A percentile compares a stretch with the other conserved stretches of the same genome.
phyloP scores from a whole-genome alignment of 169 alveolate species.

The Cyclospora cayetanensis region DNA sequence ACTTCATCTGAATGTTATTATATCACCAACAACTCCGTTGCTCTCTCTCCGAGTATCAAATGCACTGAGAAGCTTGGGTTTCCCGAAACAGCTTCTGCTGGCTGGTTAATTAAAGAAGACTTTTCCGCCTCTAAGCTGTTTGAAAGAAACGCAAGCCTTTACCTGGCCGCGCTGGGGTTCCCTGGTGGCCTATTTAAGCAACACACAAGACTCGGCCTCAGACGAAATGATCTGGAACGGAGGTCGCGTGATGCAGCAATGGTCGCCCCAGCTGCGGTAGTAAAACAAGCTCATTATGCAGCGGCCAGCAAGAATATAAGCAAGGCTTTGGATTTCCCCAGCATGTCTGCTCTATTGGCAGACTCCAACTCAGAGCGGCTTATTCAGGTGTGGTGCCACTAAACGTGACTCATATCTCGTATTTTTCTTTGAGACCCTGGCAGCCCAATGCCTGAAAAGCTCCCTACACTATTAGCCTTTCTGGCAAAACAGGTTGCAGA shows the following conservation, averaged over 20 bases:
- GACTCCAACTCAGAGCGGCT: slow-evolving; percentile 68
- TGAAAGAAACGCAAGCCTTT: slow-evolving; percentile 50
- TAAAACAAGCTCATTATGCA: slow-evolving; percentile 66
- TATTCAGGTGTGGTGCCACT: slow-evolving; percentile 51
- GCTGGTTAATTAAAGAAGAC: slow-evolving; percentile 65
- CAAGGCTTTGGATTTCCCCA: slow-evolving; percentile 68
- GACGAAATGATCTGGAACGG: neutral
- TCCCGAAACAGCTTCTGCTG: slow-evolving; percentile 16
- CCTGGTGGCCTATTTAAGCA: slow-evolving; percentile 30
- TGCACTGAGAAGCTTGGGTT: slow-evolving; percentile 11
- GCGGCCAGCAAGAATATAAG: slow-evolving; percentile 57
- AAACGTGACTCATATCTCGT: neutral
- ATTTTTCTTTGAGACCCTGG: too few relatives aligned
- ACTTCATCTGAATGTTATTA: slow-evolving; percentile 57
- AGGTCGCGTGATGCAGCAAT: slow-evolving; percentile 9
- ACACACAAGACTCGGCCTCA: neutral
- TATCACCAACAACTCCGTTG: slow-evolving; percentile 40
- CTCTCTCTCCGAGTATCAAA: neutral
- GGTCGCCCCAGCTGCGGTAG: slow-evolving; percentile 68
- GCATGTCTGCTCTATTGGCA: slow-evolving; percentile 41
- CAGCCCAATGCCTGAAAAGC: too few relatives aligned
- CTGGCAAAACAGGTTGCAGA: too few relatives aligned
- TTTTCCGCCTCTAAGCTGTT: slow-evolving; percentile 69
- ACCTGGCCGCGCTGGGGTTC: slow-evolving; percentile 35
- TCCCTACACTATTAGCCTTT: neutral